A percentile compares a stretch with the other conserved stretches of the same genome.
Evolutionary conservation across 164 flowering plant genomes (phyloP).

Genomic region (Nymphaea colorata): DNA sequence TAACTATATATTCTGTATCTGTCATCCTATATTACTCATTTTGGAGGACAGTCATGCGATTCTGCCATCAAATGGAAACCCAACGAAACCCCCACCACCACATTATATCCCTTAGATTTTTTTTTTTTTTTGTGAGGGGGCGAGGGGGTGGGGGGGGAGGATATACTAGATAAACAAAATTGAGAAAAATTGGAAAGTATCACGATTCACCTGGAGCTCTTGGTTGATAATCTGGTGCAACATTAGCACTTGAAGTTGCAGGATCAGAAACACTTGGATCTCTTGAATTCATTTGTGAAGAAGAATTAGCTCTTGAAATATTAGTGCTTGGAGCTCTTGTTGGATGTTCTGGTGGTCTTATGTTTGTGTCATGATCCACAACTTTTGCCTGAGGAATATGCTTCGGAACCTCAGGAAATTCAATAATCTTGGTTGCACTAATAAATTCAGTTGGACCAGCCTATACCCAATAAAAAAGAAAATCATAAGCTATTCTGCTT

Average conservation of each 20-base stretch:
- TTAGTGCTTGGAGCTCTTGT: neutral
- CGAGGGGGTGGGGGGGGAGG: no score
- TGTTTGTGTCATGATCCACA: constrained; percentile 11
- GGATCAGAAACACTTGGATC: constrained; percentile 9
- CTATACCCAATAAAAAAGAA: constrained; percentile 23
- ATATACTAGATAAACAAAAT: no score
- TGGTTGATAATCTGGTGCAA: constrained; percentile 2
- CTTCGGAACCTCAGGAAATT: constrained; percentile 12
- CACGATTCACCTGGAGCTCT: constrained; percentile 32
- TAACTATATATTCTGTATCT: no score
- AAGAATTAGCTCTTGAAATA: constrained; percentile 15
- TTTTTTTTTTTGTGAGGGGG: no score
- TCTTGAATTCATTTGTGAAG: constrained; percentile 8
- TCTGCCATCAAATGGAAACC: no score
- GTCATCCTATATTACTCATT: no score
- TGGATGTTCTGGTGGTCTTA: constrained; percentile 12
- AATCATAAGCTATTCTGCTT: neutral
- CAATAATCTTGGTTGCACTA: constrained; percentile 20
- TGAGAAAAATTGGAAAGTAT: neutral
- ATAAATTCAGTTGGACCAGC: constrained; percentile 44
- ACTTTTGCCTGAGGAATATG: constrained; percentile 13
- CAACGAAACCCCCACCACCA: no score
- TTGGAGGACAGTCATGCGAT: no score
- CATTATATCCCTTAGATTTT: no score
- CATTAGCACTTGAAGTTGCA: constrained; percentile 10